Evolutionary conservation across 2,329 filamentous ascomycete species (phyloP).

Genomic region (Neonectria ditissima): DNA sequence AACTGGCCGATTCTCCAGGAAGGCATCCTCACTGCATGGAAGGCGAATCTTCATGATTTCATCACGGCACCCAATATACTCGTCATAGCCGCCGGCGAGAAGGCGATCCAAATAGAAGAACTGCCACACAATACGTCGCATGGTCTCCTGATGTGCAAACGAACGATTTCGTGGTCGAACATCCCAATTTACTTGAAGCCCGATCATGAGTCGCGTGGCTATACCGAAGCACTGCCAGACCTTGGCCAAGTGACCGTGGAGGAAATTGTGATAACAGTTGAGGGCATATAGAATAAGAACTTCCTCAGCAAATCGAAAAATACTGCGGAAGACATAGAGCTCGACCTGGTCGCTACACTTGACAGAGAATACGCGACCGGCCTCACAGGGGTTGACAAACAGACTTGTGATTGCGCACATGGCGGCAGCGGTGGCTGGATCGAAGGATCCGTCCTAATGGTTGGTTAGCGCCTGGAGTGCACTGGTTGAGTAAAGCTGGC

Average conservation of each 20-base stretch:
- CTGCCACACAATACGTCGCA: conserved; percentile 54
- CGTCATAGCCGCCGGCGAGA: conserved; percentile 55
- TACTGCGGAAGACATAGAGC: conserved; percentile 54
- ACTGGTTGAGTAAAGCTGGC: neutral
- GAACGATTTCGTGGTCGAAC: conserved; percentile 44
- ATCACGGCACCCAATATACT: conserved; percentile 53
- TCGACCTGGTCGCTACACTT: conserved; percentile 55
- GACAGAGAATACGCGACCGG: conserved; percentile 51
- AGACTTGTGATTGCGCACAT: conserved; percentile 54
- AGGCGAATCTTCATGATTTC: conserved; percentile 54
- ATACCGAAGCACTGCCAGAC: conserved; percentile 56
- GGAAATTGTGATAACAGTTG: conserved; percentile 52
- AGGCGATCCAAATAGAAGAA: conserved; percentile 54
- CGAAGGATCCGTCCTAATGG: conserved; percentile 48
- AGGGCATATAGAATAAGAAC: conserved; percentile 51
- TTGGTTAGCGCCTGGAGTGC: neutral
- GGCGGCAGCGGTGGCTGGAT: conserved; percentile 52
- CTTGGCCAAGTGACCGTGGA: conserved; percentile 53
- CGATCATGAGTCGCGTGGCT: conserved; percentile 52
- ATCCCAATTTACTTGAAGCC: conserved; percentile 56
- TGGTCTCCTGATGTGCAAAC: conserved; percentile 52
- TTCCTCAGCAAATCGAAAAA: conserved; percentile 52
- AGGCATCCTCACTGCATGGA: conserved; percentile 51
- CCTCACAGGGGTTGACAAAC: conserved; percentile 50
- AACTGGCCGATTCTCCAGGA: conserved; percentile 48